Base-by-base conservation (phyloP, 495 filamentous ascomycete genomes). In the Bombardia bombarda region DNA sequence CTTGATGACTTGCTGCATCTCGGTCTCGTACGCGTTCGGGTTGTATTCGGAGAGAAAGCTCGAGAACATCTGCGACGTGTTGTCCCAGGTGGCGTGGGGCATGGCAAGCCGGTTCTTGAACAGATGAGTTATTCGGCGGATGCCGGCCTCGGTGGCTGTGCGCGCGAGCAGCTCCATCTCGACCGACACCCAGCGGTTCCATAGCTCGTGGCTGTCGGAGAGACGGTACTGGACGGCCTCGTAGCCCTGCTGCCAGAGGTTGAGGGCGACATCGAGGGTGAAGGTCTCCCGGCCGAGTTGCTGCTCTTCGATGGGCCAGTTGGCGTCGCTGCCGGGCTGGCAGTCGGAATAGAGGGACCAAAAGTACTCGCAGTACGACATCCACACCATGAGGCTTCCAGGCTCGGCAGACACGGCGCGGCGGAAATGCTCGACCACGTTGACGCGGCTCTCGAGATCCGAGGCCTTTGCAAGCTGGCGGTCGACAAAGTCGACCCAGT, bases 311-410 rank as follows among this genome's bases (percentile, higher is more conserved):
- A 82, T 78, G 8, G 80, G 66, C 84, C 86, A 92, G 23, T 64
- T 64, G 24, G 74, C 67, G 32, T 73, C 68, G 56, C 77, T 68
- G 30, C 65, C 60, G 25, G 67, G 62, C 53, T 81, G 75, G 42
- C 75, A 79, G 55, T 78, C 73, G 21, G 78, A 74, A 51, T 87
- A 84, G 7, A 94, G 75, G 16, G 80, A 80, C 54, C 84, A 77
- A 46, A 95, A 76, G 72, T 83, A 96, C 51, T 94, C 82, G 46
- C 84, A 90, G 62, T 95, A 96, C 16, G 83, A 74, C 43, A 80
- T 70, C 90, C 93, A 98, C 13, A 98, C 71, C 56, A 82, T 86
- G 25, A 83, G 75, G 52, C 90, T 95, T 42, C 76, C 80, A 32
- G 83, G 79, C 56, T 97, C 90, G 48, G 90, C 87, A 43, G 75